Evolutionary conservation across 768 basidiomycete genomes (phyloP).

Genomic region (Calocybe indica): DNA sequence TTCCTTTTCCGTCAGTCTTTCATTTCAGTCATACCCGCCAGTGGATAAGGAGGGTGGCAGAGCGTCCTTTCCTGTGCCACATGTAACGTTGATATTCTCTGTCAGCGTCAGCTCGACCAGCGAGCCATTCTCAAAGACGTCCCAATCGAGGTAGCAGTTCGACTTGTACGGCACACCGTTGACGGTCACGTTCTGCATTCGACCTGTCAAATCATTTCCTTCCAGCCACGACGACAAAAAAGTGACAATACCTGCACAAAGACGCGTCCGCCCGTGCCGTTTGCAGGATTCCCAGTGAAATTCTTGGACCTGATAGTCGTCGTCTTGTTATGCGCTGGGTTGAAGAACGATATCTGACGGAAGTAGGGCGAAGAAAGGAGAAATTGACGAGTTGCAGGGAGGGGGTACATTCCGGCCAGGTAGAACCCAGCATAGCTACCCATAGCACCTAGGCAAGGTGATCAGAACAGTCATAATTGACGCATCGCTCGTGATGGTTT

Average conservation of each 20-base stretch:
- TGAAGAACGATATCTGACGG: slow-evolving; percentile 53
- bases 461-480: background rate
- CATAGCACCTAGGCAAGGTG: slow-evolving; percentile 45
- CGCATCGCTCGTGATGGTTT: background rate
- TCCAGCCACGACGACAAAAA: too few species aligned
- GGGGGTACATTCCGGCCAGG: slow-evolving; percentile 54
- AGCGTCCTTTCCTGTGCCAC: slow-evolving; percentile 38
- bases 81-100: slow-evolving; percentile 44
- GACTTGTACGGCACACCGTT: slow-evolving; percentile 55
- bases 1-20: too few species aligned
- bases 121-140: slow-evolving; percentile 48
- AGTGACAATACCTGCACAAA: slow-evolving; percentile 39
- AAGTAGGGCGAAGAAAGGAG: slow-evolving; percentile 61
- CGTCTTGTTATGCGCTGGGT: slow-evolving; percentile 50
- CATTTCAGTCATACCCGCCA: slow-evolving; percentile 43
- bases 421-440: slow-evolving; percentile 55
- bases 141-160: slow-evolving; percentile 63
- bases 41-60: slow-evolving; percentile 61
- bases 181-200: slow-evolving; percentile 44
- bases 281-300: slow-evolving; percentile 45
- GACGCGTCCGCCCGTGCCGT: slow-evolving; percentile 48
- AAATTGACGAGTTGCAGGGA: slow-evolving; percentile 55
- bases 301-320: slow-evolving; percentile 46
- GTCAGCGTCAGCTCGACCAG: slow-evolving; percentile 51
- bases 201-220: background rate